Base-by-base conservation (phyloP, 805 yeast species). In the Metschnikowia noctiluminum region DNA sequence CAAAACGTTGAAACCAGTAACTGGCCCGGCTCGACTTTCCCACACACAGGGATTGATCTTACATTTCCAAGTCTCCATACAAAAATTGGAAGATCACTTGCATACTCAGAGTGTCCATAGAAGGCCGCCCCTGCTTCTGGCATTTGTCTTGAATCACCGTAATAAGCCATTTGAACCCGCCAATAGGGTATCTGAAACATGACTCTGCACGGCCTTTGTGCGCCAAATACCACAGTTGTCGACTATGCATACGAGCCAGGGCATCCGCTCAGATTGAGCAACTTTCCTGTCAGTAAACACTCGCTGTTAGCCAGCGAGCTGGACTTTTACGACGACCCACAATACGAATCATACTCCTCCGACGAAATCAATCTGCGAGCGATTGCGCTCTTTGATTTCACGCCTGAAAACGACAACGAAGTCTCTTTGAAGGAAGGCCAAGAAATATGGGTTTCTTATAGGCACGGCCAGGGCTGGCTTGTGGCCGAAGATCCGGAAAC, bases 391-490 rank as follows among this genome's bases (percentile, higher is more conserved):
- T 94, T 89, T 63, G 92, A 91, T 58, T 94, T 94, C 62, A 77
- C 71, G 38, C 96, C 98, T 0, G 98, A 94, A 63, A 94, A 94
- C 65, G 96, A 89, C 58, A 94, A 94, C 65, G 99, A 94, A 61
- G 80, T 91, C 40, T 80, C 77, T 10, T 70, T 94, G 31, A 68
- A 61, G 12, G 95, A 86, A 58, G 96, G 96, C 34, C 97, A 94
- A 66, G 65, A 81, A 12, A 81, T 94, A 2, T 85, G 90, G 80
- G 86, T 94, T 30, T 82, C 85, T 50, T 92, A 91, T 65, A 81
- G 95, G 49, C 96, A 92, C 64, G 98, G 98, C 27, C 97, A 92
- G 64, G 99, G 99, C 7, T 94, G 99, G 99, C 77, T 94, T 3
- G 97, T 94, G 44, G 98, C 97, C 0, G 83, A 81, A 57, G 90